Evolutionary conservation across 1,139 yeast genomes (phyloP).

Genomic region (Keqinozyma sinolaborantium): DNA sequence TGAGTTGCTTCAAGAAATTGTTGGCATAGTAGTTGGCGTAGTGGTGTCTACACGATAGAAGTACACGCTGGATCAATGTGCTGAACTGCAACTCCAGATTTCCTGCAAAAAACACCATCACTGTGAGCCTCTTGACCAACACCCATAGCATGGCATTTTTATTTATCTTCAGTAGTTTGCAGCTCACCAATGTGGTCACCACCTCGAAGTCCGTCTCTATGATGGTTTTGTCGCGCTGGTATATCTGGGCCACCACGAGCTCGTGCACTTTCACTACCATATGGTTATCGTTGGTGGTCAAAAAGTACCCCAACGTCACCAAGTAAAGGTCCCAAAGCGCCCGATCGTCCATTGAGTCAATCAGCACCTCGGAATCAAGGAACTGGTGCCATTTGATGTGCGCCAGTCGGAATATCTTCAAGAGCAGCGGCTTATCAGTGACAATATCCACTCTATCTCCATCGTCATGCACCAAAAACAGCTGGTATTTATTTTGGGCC

Average conservation of each 20-base stretch:
- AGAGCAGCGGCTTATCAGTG: slow-evolving; percentile 25
- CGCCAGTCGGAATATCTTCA: slow-evolving; percentile 29
- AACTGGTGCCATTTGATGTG: slow-evolving; percentile 29
- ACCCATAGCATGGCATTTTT: slow-evolving; percentile 44
- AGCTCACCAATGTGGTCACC: slow-evolving; percentile 27
- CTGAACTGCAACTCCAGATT: slow-evolving; percentile 2
- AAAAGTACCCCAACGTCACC: slow-evolving; percentile 32
- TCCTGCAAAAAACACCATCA: slow-evolving; percentile 13
- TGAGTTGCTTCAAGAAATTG: slow-evolving; percentile 30
- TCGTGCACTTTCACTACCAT: slow-evolving; percentile 31
- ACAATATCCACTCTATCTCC: slow-evolving; percentile 29
- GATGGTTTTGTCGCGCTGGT: slow-evolving; percentile 5
- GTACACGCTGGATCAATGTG: slow-evolving; percentile 15
- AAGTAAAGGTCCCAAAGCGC: slow-evolving; percentile 10
- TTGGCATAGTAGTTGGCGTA: slow-evolving; percentile 42
- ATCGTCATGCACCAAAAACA: slow-evolving; percentile 10
- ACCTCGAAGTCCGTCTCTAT: slow-evolving; percentile 19
- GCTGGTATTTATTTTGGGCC: slow-evolving; percentile 7
- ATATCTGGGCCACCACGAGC: slow-evolving; percentile 15
- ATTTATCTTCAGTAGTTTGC: slow-evolving; percentile 35
- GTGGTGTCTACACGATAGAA: slow-evolving; percentile 32
- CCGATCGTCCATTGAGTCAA: background rate
- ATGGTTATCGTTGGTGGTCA: slow-evolving; percentile 42
- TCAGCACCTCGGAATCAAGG: background rate
- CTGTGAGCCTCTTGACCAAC: slow-evolving; percentile 26